Conservation (phyloP, 768 basidiomycete species). For the Vararia minispora region DNA sequence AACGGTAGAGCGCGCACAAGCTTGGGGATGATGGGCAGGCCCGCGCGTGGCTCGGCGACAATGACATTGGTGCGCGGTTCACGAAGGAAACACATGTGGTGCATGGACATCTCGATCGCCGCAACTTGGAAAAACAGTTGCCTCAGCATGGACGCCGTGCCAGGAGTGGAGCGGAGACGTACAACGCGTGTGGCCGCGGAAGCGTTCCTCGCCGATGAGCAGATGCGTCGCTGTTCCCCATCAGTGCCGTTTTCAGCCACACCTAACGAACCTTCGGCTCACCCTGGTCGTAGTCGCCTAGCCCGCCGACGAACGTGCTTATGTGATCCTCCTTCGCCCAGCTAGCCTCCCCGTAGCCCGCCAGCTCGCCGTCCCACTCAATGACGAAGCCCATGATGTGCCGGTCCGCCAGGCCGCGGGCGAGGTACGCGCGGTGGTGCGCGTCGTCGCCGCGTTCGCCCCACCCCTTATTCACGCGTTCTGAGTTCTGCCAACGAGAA, state of each 20-base stretch:
- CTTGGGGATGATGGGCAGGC: conserved; percentile 22
- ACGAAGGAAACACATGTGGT: conserved; percentile 32
- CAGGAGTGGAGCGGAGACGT: conserved; percentile 12
- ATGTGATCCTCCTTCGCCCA: conserved; percentile 34
- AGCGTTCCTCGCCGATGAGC: conserved; percentile 35
- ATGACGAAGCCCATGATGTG: conserved; percentile 30
- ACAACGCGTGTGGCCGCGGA: conserved; percentile 32
- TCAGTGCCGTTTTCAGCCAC: no score
- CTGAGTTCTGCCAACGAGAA: conserved; percentile 38
- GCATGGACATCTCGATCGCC: conserved; percentile 25
- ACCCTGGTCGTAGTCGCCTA: no score
- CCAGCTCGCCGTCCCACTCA: conserved; percentile 32
- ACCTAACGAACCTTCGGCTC: no score
- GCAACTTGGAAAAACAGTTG: conserved; percentile 13
- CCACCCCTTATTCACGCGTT: conserved; percentile 36
- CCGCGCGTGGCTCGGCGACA: conserved; percentile 30
- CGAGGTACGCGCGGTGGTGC: conserved; percentile 31
- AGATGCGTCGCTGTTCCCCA: conserved; percentile 37
- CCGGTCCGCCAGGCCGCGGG: conserved; percentile 25
- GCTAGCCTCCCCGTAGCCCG: conserved; percentile 35
- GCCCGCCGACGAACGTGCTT: no score
- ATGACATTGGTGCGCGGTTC: conserved; percentile 32
- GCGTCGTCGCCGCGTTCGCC: conserved; percentile 33
- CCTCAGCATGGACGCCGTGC: not conserved
- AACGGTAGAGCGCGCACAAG: conserved; percentile 9